Conservation (phyloP, 2,329 filamentous ascomycete species). For the Fusarium sp. region DNA sequence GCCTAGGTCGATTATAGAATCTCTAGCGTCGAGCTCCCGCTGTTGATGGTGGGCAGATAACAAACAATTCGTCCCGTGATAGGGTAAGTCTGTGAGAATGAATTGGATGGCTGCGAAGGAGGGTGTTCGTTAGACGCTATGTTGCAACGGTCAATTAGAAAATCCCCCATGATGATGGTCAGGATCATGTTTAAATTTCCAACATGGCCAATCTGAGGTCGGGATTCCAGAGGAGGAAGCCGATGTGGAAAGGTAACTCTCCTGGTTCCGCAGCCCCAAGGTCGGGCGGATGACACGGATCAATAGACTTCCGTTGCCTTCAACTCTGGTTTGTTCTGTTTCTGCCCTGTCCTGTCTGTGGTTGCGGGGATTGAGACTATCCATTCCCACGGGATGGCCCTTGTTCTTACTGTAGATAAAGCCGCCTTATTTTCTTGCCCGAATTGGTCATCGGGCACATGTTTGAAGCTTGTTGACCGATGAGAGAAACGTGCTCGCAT, state of each 20-base stretch:
- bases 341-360: neutral
- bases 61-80: constrained; percentile 7
- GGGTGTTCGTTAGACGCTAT: constrained; percentile 15
- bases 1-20: neutral
- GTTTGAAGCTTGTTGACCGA: neutral
- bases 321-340: neutral
- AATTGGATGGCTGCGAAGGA: neutral
- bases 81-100: constrained; percentile 2
- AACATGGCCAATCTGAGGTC: neutral
- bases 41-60: constrained; percentile 14
- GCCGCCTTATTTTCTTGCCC: constrained; percentile 26
- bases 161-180: constrained; percentile 31
- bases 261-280: neutral
- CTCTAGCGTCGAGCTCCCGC: constrained; percentile 2
- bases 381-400: constrained; percentile 30
- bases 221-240: neutral
- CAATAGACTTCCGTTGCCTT: neutral
- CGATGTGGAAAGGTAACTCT: neutral
- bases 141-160: constrained; percentile 17
- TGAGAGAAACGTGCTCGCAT: neutral
- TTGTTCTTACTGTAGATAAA: constrained; percentile 3
- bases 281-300: constrained; percentile 4
- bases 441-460: constrained; percentile 9
- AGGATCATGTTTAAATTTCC: constrained; percentile 15
- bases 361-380: constrained; percentile 25